These are phyloP conservation scores for Aquilaria yunnanensis DNA, from an alignment of 345 rosid genomes.

Conservation along the genomic window DNA sequence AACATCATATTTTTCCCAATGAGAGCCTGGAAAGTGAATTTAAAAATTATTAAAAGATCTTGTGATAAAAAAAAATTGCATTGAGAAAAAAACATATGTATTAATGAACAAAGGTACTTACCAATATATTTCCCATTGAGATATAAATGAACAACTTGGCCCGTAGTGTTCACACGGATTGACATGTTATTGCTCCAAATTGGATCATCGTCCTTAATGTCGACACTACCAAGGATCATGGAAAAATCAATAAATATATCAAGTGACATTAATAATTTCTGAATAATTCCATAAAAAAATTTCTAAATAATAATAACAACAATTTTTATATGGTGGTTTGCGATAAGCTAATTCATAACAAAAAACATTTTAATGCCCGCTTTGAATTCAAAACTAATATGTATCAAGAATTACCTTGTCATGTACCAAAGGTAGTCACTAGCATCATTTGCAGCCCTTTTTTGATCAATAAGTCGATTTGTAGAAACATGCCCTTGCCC, in stretches of 20 bases:
- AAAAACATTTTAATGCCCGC: too few relatives aligned
- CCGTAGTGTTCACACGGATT: conserved; percentile 35
- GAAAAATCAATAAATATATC: too few relatives aligned
- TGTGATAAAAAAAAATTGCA: too few relatives aligned
- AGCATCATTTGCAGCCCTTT: conserved; percentile 34
- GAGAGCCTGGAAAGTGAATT: conserved; percentile 26
- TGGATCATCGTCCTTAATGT: conserved; percentile 35
- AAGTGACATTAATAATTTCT: too few relatives aligned
- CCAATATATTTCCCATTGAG: conserved; percentile 42
- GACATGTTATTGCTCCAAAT: conserved; percentile 35
- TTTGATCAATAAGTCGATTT: conserved; percentile 48
- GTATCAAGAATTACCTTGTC: conserved; percentile 35
- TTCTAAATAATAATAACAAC: too few relatives aligned
- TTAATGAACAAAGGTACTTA: not conserved
- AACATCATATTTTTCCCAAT: conserved; percentile 26
- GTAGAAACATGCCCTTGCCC: conserved; percentile 29
- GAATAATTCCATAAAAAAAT: too few relatives aligned
- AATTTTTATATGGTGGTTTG: too few relatives aligned
- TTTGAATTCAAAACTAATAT: too few relatives aligned
- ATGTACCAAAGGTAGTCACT: conserved; percentile 70
- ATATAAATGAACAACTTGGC: conserved; percentile 58
- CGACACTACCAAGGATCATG: conserved; percentile 2
- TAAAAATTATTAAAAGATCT: too few relatives aligned
- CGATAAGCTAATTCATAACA: too few relatives aligned
- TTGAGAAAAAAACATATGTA: too few relatives aligned